A percentile compares a stretch with the other conserved stretches of the same genome.
These are phyloP conservation scores for Chiua sp. DNA, from an alignment of 1,284 basidiomycete genomes.

Conservation along the genomic window DNA sequence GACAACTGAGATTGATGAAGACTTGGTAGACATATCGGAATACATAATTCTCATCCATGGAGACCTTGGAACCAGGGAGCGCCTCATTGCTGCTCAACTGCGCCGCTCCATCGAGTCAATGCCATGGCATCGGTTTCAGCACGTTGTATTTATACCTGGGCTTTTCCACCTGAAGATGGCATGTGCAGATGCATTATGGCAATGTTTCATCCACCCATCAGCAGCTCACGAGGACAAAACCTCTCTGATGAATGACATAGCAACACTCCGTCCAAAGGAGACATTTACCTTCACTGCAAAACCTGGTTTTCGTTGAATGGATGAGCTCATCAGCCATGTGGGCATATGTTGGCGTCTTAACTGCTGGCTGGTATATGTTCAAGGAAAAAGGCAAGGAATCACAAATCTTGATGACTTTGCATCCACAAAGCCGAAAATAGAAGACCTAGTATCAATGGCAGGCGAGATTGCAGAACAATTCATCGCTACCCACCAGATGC, in stretches of 20 bases:
- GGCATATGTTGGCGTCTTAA: slow-evolving; percentile 4
- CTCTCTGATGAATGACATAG: slow-evolving; percentile 8
- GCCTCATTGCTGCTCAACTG: slow-evolving; percentile 6
- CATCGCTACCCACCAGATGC: too few species aligned
- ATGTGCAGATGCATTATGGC: slow-evolving; percentile 35
- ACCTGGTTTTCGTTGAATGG: slow-evolving; percentile 4
- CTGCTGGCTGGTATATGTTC: slow-evolving; percentile 1
- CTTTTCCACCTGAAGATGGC: slow-evolving; percentile 44
- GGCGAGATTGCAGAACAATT: too few species aligned
- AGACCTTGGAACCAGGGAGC: slow-evolving; percentile 32
- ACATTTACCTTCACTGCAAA: neutral
- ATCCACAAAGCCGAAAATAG: neutral
- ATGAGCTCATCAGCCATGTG: slow-evolving; percentile 2
- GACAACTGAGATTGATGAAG: too few species aligned
- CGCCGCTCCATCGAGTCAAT: slow-evolving; percentile 18
- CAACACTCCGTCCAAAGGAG: neutral
- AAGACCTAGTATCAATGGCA: too few species aligned
- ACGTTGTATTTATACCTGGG: slow-evolving; percentile 29
- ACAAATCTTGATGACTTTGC: too few species aligned
- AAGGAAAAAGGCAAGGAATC: neutral
- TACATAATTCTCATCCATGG: slow-evolving; percentile 32
- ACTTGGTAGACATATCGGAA: slow-evolving; percentile 13
- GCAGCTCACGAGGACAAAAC: slow-evolving; percentile 5
- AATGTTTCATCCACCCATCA: slow-evolving; percentile 16
- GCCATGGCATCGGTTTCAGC: slow-evolving; percentile 22